Evolutionary conservation across 352 stramenopile genomes (phyloP), one percentile per base, ranked within the genome.

Genomic region (Pythium grandisporangium): DNA sequence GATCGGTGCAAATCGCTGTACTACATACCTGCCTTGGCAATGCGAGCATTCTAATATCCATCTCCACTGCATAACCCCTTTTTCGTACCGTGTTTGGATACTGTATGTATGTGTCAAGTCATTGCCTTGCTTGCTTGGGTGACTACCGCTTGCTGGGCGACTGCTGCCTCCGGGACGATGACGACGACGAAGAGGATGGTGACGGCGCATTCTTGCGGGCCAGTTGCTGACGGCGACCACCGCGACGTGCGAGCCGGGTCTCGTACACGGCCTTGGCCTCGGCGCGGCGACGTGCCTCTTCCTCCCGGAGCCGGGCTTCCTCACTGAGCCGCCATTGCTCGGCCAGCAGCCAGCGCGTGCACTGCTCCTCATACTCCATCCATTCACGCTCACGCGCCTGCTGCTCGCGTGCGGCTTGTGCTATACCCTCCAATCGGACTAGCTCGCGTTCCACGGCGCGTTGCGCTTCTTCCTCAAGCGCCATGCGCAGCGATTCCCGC

Each of bases 281-380:
- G 3, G 53, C 59, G 5, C 61, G 59, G 17, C 47, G 41, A 38
- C 71, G 55, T 12, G 59, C 55, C 3, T 63, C 61, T 10, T 83
- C 67, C 17, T 72, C 53, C 6, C 48, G 55, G n/a, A 40, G 55
- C 7, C 52, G 53, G 0, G 58, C 51, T 29, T 82, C 69, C 8
- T 40, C 33, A 39, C 81, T 69, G 14, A 88, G 36, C 4, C 74
- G 57, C 17, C 48, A 35, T 35, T 70, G 53, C 36, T 88, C 71
- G 6, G 43, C 53, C 16, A 70, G 42, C 38, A 81, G 39, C 74
- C 74, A 88, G 25, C 55, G 51, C 58, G 63, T 78, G 44, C 63
- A 64, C 41, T 84, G 66, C 34, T 88, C 71, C 44, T 88, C 69
- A 50, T 84, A 88, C 48, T 76, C 65, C 64, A 88, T 82, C 27